Base-by-base conservation (phyloP, 176 grass and related monocot genomes). In the Chrysopogon serrulatus region DNA sequence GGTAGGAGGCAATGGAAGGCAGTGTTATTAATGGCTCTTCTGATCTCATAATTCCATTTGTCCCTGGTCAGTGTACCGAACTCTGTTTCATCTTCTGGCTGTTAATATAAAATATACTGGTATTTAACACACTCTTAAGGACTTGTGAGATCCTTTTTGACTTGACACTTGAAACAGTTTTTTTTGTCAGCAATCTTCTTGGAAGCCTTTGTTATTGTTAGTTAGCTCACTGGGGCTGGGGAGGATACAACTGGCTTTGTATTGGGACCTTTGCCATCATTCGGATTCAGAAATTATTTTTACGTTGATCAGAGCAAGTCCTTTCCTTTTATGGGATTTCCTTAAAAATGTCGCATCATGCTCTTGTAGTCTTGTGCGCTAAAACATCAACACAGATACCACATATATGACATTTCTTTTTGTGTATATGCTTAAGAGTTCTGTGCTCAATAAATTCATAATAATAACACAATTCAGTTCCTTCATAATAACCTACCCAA, bases 111-210 rank as follows among this genome's bases (percentile, higher is more conserved):
- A 78, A 5, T 8, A 37, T 33, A 1, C 48, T 7, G 17, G 59
- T 4, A 37, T 80, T 53, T 37, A 19, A 31, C 41, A 27, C 13
- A 37, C 23, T 61, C 28, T 42, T 16, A 19, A 33, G 18, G 2
- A 53, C 10, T 77, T 14, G 24, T 47, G 15, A 59, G 21, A 79
- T 53, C 37, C 23, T 68, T 80, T 56, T 31, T 85, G 18, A 85
- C 53, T 34, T 40, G 14, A 57, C 76, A 88, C 36, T 83, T 79
- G n/a, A 57, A 39, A 59, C 42, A 77, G 51, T 23, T 66, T 11
- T 5, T 27, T n/a, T 48, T 79, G 18, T 79, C 8, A 57, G 28
- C 48, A 31, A 3, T 45, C 41, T 87, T 70, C 40, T 49, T 39
- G 30, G 69, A 13, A 48, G 59, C 10, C 17, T 40, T 82, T 69